Evolutionary conservation across 768 basidiomycete species (phyloP).

Genomic region (Phylloporus arenicola): DNA sequence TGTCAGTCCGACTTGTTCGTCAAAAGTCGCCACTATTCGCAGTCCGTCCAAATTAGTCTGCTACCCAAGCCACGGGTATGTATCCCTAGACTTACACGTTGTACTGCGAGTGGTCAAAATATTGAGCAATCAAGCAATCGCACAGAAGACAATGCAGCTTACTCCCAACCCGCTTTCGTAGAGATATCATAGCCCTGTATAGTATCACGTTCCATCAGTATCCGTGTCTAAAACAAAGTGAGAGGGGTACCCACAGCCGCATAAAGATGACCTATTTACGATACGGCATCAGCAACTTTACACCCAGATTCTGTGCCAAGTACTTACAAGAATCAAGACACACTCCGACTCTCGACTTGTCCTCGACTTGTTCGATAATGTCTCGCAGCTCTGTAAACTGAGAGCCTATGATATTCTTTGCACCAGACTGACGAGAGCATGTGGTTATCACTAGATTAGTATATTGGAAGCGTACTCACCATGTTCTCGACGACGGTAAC

Average conservation of each 20-base stretch:
- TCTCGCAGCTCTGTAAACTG: constrained; percentile 59
- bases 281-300: not conserved
- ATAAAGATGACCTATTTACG: constrained; percentile 60
- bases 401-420: constrained; percentile 73
- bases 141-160: constrained; percentile 18
- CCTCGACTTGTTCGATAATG: constrained; percentile 65
- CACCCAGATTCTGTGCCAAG: not conserved
- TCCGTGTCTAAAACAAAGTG: constrained; percentile 23
- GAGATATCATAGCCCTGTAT: constrained; percentile 75
- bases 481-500: constrained; percentile 78
- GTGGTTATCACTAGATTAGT: not conserved
- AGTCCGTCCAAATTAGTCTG: not conserved
- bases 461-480: constrained; percentile 36
- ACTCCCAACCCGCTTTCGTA: too few species aligned
- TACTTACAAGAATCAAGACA: constrained; percentile 79
- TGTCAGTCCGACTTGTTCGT: constrained; percentile 58
- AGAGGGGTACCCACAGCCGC: constrained; percentile 67
- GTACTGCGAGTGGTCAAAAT: constrained; percentile 11
- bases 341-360: constrained; percentile 73
- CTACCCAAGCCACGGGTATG: not conserved
- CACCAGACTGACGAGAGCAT: constrained; percentile 52
- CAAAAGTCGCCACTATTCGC: constrained; percentile 56
- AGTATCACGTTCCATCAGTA: not conserved
- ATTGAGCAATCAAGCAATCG: not conserved
- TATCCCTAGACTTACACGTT: constrained; percentile 20